phyloP scores from a whole-genome alignment of 768 basidiomycete species.

The Mycena olivaceomarginata region DNA sequence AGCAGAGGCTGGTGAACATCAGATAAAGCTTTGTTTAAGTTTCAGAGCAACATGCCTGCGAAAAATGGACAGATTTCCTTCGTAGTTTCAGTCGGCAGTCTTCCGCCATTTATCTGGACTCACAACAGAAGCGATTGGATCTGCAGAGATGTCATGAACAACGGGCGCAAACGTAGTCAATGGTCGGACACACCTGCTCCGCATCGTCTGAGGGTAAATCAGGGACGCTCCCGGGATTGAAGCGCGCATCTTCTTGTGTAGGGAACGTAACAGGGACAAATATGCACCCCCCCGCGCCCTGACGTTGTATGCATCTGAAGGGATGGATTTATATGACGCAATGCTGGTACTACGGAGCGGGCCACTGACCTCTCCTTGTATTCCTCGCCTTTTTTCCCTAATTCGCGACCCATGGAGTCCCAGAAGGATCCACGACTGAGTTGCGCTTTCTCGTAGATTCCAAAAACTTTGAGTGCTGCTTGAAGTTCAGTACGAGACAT shows the following conservation, averaged over 20 bases:
- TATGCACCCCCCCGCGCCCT: neutral
- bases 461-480: constrained; percentile 35
- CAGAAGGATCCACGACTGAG: constrained; percentile 31
- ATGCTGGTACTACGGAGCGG: neutral
- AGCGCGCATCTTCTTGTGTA: neutral
- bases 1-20: constrained; percentile 20
- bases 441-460: constrained; percentile 23
- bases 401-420: constrained; percentile 33
- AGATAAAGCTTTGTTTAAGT: neutral
- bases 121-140: constrained; percentile 56
- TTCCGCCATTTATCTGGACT: no score
- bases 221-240: constrained; percentile 4
- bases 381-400: constrained; percentile 28
- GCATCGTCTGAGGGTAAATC: constrained; percentile 39
- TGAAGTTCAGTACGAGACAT: neutral
- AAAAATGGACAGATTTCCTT: constrained; percentile 43
- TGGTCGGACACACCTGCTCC: constrained; percentile 46
- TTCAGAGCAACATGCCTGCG: constrained; percentile 27
- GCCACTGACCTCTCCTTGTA: constrained; percentile 27
- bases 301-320: no score
- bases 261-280: constrained; percentile 27
- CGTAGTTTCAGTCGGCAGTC: neutral
- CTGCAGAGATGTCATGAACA: constrained; percentile 43
- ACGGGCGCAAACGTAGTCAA: constrained; percentile 56
- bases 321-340: neutral